Conservation (phyloP, 176 grass and related monocot genomes). For the Avena insularis region DNA sequence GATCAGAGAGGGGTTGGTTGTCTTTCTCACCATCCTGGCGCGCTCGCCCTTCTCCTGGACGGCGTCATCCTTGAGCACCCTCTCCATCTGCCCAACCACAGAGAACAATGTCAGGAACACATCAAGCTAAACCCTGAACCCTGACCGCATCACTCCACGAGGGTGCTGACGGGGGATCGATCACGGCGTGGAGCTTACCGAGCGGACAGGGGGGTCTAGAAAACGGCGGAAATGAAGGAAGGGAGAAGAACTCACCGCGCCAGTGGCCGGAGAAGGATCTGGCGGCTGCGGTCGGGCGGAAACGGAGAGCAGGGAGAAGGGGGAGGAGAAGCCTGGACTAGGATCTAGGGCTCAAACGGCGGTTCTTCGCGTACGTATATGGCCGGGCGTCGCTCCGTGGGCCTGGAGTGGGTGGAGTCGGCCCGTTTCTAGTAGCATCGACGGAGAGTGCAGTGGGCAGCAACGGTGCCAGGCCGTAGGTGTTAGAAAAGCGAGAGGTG, state of each 20-base stretch:
- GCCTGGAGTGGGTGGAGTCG: neutral
- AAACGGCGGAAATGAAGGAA: neutral
- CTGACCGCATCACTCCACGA: neutral
- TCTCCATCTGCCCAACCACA: constrained; percentile 39
- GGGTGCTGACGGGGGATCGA: neutral
- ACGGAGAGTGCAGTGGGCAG: too few relatives aligned
- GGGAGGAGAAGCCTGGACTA: neutral
- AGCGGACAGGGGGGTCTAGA: neutral
- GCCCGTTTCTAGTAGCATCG: neutral
- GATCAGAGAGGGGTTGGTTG: neutral
- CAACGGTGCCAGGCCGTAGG: neutral
- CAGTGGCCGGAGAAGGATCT: neutral
- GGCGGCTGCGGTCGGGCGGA: constrained; percentile 15
- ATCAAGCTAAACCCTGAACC: neutral
- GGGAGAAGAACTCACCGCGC: neutral
- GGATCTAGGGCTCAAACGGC: constrained; percentile 4
- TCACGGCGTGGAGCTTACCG: neutral
- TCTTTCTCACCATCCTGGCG: constrained; percentile 47
- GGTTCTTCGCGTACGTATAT: neutral
- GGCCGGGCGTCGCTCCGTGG: neutral
- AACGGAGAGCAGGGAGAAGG: neutral
- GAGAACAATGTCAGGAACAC: neutral
- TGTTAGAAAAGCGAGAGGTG: too few relatives aligned
- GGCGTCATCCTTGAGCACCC: constrained; percentile 63
- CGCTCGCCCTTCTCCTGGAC: constrained; percentile 55